These are phyloP conservation scores for Stipa capillata DNA, from an alignment of 176 grass and related monocot genomes.

Conservation along the genomic window DNA sequence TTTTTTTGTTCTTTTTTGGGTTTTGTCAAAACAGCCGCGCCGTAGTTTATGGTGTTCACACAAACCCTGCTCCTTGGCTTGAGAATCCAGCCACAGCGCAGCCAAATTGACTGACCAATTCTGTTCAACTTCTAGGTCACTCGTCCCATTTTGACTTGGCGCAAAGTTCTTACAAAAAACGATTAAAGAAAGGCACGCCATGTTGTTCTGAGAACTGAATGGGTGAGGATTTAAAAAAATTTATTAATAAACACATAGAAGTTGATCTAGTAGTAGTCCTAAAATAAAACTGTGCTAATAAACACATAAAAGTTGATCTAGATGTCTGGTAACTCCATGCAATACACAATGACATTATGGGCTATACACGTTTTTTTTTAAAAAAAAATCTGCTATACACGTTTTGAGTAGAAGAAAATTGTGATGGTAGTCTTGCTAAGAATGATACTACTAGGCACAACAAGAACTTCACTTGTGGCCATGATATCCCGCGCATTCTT, in stretches of 20 bases:
- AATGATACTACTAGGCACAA: not conserved
- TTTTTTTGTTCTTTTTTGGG: no score
- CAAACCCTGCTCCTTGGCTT: not conserved
- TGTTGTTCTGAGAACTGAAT: no score
- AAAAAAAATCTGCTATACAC: no score
- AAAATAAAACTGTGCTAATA: not conserved
- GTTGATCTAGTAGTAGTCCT: not conserved
- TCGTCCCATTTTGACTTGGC: no score
- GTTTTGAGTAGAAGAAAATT: not conserved
- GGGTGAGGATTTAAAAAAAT: no score
- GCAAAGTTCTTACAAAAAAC: no score
- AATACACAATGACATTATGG: no score
- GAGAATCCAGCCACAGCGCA: not conserved
- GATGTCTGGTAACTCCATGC: not conserved
- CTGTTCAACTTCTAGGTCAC: no score
- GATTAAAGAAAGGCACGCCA: no score
- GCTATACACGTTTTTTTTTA: no score
- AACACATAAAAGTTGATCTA: not conserved
- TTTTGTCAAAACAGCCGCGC: conserved; percentile 8
- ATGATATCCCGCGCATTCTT: not conserved
- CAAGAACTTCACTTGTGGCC: not conserved
- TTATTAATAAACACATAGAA: no score
- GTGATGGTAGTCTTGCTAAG: not conserved
- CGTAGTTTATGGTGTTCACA: conserved; percentile 25
- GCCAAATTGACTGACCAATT: not conserved